Percentiles rank a stretch among this genome's conserved stretches.
Conservation (phyloP, 768 basidiomycete species). For the Vararia minispora region DNA sequence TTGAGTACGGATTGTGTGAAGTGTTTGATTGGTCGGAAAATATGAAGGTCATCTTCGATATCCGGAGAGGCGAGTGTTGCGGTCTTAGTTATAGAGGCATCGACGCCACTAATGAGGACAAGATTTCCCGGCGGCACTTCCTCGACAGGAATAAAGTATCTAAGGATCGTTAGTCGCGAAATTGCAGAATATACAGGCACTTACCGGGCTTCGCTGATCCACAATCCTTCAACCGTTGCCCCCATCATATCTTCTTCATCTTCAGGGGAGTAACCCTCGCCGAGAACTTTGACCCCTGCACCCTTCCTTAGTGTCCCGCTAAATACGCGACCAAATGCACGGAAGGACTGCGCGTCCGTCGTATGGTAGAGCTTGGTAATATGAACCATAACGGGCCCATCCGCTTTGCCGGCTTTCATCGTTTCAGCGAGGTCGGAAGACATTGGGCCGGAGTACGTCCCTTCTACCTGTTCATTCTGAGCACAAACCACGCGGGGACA, state of each 20-base stretch:
- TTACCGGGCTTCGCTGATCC: constrained; percentile 86
- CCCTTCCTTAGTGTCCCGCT: constrained; percentile 85
- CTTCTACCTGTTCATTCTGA: constrained; percentile 43
- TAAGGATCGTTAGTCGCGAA: constrained; percentile 19
- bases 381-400: constrained; percentile 88
- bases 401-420: constrained; percentile 75
- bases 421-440: constrained; percentile 64
- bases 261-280: constrained; percentile 96
- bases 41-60: constrained; percentile 80
- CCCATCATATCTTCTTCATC: constrained; percentile 98
- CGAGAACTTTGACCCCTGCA: constrained; percentile 85
- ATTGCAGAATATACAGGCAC: constrained; percentile 14
- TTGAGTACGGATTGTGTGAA: constrained; percentile 96
- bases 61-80: constrained; percentile 73
- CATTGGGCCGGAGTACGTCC: constrained; percentile 84
- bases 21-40: constrained; percentile 93
- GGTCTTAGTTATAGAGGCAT: constrained; percentile 89
- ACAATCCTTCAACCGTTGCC: constrained; percentile 72
- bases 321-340: constrained; percentile 90
- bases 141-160: constrained; percentile 85
- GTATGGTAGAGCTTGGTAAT: constrained; percentile 93
- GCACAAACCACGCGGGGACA: background rate
- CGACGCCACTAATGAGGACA: constrained; percentile 86
- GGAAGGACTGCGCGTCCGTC: constrained; percentile 92
- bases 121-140: constrained; percentile 89